Evolutionary conservation across 108 stramenopile genomes (phyloP).

Genomic region (Asterionellopsis glacialis): DNA sequence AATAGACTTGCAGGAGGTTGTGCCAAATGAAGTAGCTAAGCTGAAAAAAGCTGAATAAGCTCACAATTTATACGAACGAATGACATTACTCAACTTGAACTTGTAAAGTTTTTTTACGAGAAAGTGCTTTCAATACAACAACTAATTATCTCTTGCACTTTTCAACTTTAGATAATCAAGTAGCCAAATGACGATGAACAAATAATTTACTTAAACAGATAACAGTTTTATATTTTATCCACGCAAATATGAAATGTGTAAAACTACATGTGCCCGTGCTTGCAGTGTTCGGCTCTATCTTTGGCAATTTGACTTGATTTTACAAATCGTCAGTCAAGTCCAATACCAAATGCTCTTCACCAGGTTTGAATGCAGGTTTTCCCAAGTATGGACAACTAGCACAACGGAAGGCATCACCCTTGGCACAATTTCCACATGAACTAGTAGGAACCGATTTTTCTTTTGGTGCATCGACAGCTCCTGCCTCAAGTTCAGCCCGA

Average conservation of each 20-base stretch:
- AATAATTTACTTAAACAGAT: too few species aligned
- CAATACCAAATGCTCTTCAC: slow-evolving; percentile 92
- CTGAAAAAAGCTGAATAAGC: too few species aligned
- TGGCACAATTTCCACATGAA: slow-evolving; percentile 93
- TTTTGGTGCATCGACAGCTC: slow-evolving; percentile 5
- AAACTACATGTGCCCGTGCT: not conserved
- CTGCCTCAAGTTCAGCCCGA: slow-evolving; percentile 60
- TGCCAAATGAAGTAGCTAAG: too few species aligned
- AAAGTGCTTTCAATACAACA: too few species aligned
- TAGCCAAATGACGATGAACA: too few species aligned
- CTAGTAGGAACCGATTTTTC: slow-evolving; percentile 32
- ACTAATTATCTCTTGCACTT: too few species aligned
- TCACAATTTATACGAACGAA: too few species aligned
- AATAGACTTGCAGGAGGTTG: too few species aligned
- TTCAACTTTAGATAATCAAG: too few species aligned
- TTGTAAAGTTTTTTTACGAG: too few species aligned
- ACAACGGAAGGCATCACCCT: slow-evolving; percentile 99
- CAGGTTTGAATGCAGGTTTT: slow-evolving; percentile 95
- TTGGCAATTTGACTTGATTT: not conserved
- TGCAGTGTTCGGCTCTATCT: not conserved
- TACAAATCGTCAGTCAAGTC: slow-evolving; percentile 80
- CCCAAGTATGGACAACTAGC: slow-evolving; percentile 95
- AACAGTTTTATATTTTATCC: too few species aligned
- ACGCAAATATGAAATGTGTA: not conserved
- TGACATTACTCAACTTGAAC: too few species aligned